These are phyloP conservation scores for Lodderomyces parapsilosis DNA, from an alignment of 1,139 yeast species.

Conservation along the genomic window DNA sequence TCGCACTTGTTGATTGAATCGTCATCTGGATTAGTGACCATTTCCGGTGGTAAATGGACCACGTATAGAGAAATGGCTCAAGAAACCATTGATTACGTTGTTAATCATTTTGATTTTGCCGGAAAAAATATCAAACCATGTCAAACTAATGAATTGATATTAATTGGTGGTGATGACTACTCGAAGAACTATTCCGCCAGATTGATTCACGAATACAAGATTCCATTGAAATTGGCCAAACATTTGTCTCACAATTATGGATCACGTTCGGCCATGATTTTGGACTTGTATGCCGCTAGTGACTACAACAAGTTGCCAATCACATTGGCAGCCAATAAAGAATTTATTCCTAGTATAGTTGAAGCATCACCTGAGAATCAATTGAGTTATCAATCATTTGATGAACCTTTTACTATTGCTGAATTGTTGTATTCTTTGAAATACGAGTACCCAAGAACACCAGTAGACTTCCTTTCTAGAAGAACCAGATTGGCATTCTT, in stretches of 20 bases:
- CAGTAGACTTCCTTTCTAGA: constrained; percentile 88
- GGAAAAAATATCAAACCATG: constrained; percentile 50
- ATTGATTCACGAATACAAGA: constrained; percentile 73
- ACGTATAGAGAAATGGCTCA: constrained; percentile 98
- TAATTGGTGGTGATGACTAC: constrained; percentile 74
- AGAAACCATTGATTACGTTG: constrained; percentile 81
- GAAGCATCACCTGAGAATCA: constrained; percentile 33
- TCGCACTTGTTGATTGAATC: constrained; percentile 79
- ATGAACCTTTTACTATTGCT: constrained; percentile 90
- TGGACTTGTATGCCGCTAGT: constrained; percentile 58
- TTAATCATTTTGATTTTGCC: constrained; percentile 48
- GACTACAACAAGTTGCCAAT: constrained; percentile 61
- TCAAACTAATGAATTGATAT: constrained; percentile 57
- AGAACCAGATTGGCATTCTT: constrained; percentile 92
- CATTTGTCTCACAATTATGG: constrained; percentile 89
- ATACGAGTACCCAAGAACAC: constrained; percentile 85
- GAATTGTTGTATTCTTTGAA: constrained; percentile 81
- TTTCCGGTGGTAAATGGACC: constrained; percentile 98
- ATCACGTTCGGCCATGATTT: constrained; percentile 78
- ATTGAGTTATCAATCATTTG: constrained; percentile 53
- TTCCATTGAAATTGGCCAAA: constrained; percentile 75
- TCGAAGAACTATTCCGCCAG: constrained; percentile 73
- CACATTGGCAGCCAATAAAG: constrained; percentile 49
- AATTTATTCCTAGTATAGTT: constrained; percentile 33
- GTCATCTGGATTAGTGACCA: constrained; percentile 70